Percentiles rank a stretch among this genome's conserved stretches.
Conservation (phyloP, 352 stramenopile species). For the Aphanomyces astaci region DNA sequence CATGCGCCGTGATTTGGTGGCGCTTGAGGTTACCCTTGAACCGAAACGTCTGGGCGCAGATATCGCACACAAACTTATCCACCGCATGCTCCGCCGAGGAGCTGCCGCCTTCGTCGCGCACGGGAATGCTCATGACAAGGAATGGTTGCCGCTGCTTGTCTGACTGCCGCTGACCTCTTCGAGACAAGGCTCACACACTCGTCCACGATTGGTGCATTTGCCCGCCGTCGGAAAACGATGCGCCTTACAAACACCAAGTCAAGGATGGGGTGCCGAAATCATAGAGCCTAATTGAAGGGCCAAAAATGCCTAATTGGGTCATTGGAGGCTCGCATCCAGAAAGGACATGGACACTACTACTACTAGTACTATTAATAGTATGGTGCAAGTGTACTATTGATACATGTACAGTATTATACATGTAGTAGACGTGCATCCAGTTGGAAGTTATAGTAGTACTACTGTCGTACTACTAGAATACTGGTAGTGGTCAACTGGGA, state of each 20-base stretch:
- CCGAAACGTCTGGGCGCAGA: conserved; percentile 47
- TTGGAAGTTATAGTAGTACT: too few relatives aligned
- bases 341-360: too few relatives aligned
- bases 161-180: background rate
- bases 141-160: too few relatives aligned
- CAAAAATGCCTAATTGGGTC: background rate
- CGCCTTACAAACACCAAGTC: background rate
- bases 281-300: background rate
- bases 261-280: background rate
- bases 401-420: too few relatives aligned
- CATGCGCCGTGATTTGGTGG: conserved; percentile 46
- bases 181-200: background rate
- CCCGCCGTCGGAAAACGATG: background rate
- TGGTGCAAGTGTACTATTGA: too few relatives aligned
- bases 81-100: too few relatives aligned
- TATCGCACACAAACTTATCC: conserved; percentile 43
- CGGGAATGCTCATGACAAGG: background rate
- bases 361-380: too few relatives aligned
- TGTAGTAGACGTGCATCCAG: too few relatives aligned
- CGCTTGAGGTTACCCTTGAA: conserved; percentile 62
- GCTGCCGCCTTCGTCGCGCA: background rate
- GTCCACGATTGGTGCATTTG: background rate
- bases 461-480: too few relatives aligned
- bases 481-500: too few relatives aligned
- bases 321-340: too few relatives aligned